Evolutionary conservation across 306 rosid genomes (phyloP), one percentile per base, ranked within the genome.

Genomic region (Glycyrrhiza uralensis): DNA sequence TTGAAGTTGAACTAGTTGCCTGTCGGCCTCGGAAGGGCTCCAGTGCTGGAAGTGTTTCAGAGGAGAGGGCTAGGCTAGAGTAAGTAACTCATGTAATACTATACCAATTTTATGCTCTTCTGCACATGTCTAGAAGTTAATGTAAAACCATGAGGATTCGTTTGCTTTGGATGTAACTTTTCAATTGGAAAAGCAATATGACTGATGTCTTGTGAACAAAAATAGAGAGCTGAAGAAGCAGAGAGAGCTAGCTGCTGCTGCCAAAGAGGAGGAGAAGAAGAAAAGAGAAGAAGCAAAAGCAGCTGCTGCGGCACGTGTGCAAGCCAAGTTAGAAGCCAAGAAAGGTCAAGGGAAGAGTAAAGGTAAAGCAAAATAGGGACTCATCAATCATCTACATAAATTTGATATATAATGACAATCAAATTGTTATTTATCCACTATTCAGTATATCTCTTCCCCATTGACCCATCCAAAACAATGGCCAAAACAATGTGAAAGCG

Each of bases 51-150:
- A 87, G 95, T 69, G 98, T 87, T 77, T 86, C 98, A 11, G 98
- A 92, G 77, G 98, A 93, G 79, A 85, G 98, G 76, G 90, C 91
- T 30, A 87, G 98, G 83, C 96, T 93, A 24, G 97, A 88, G 98
- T 90, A 84, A 88, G 97, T 72, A 17, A 5, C 54, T 24, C 29
- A 20, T 22, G 39, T 9, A 20, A 4, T 30, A 2, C 15, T 38
- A 14, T 23, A 66, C 24, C n/a, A n/a, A 36, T 39, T 44, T 52
- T 22, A 26, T 28, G 19, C 46, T 38, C 38, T 39, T 72, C 26
- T 70, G 28, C 26, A 6, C 49, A 2, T 33, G 7, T 49, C 28
- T 15, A 20, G 3, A 39, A 54, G 28, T 33, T 36, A 0, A n/a
- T 13, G 36, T 7, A 6, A n/a, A 15, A 30, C 32, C 18, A 20